These are phyloP conservation scores for Stagonosporopsis vannaccii DNA, from an alignment of 2,329 filamentous ascomycete genomes.

Conservation along the genomic window DNA sequence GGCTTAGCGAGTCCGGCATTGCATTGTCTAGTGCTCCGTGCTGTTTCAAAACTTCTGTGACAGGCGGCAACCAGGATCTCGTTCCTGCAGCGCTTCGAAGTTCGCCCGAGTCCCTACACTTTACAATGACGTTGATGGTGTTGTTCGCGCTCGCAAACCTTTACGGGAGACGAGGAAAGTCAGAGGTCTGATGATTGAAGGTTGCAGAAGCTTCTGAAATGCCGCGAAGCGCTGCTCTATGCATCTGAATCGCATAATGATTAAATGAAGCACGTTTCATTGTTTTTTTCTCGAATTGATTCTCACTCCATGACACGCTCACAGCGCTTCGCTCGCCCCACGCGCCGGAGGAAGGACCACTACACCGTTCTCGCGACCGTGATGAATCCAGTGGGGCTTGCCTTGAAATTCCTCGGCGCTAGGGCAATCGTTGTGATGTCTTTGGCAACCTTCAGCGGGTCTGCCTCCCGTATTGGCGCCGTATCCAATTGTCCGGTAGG, in stretches of 20 bases:
- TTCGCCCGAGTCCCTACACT: background rate
- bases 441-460: background rate
- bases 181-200: background rate
- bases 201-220: background rate
- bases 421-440: background rate
- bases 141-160: background rate
- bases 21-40: conserved; percentile 24
- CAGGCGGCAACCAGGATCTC: conserved; percentile 24
- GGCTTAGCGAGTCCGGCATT: conserved; percentile 25
- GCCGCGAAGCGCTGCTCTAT: background rate
- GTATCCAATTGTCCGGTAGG: conserved; percentile 3
- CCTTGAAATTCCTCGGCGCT: background rate
- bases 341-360: background rate
- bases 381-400: conserved; percentile 14
- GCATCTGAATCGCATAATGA: background rate
- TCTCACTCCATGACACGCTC: conserved; percentile 7
- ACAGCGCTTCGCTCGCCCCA: conserved; percentile 2
- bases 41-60: conserved; percentile 34
- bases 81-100: conserved; percentile 17
- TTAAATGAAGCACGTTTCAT: background rate
- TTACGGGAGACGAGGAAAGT: background rate
- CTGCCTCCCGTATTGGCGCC: conserved; percentile 2
- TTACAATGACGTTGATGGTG: conserved; percentile 5
- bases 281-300: background rate
- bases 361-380: conserved; percentile 8